Percentiles rank a stretch among this genome's conserved stretches.
phyloP scores from a whole-genome alignment of 2,329 filamentous ascomycete species.

The Calonectria multiphialidica region DNA sequence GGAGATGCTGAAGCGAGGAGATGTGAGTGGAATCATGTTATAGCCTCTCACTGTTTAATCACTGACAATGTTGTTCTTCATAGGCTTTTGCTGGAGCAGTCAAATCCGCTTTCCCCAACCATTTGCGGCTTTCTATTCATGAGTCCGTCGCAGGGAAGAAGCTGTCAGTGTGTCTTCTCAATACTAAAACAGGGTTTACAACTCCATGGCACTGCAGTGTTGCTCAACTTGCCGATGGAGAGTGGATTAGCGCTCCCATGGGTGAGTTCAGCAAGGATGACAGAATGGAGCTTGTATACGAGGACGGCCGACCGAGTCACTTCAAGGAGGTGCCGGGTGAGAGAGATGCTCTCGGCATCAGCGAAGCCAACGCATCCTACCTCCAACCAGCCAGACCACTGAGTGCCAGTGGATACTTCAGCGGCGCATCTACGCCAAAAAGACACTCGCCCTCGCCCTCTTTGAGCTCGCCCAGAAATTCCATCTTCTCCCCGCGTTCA shows the following conservation, averaged over 20 bases:
- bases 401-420: slow-evolving; percentile 8
- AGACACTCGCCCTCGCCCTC: not conserved
- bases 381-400: not conserved
- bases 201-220: slow-evolving; percentile 49
- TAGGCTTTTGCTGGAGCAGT: slow-evolving; percentile 47
- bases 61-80: not conserved
- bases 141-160: slow-evolving; percentile 43
- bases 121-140: slow-evolving; percentile 47
- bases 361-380: not conserved
- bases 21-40: slow-evolving; percentile 34
- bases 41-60: too few relatives aligned
- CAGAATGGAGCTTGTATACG: slow-evolving; percentile 37
- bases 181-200: slow-evolving; percentile 46
- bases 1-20: slow-evolving; percentile 47
- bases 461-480: not conserved
- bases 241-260: slow-evolving; percentile 43
- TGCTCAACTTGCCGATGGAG: slow-evolving; percentile 34
- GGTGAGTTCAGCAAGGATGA: slow-evolving; percentile 40
- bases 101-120: slow-evolving; percentile 38
- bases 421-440: slow-evolving; percentile 8
- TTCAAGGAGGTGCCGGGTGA: slow-evolving; percentile 28
- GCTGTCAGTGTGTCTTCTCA: slow-evolving; percentile 44
- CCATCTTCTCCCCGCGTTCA: not conserved
- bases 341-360: slow-evolving; percentile 7
- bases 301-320: slow-evolving; percentile 38